Evolutionary conservation across 2,329 filamentous ascomycete species (phyloP), one percentile per base, ranked within the genome.

Genomic region (Phialophora verrucosa): DNA sequence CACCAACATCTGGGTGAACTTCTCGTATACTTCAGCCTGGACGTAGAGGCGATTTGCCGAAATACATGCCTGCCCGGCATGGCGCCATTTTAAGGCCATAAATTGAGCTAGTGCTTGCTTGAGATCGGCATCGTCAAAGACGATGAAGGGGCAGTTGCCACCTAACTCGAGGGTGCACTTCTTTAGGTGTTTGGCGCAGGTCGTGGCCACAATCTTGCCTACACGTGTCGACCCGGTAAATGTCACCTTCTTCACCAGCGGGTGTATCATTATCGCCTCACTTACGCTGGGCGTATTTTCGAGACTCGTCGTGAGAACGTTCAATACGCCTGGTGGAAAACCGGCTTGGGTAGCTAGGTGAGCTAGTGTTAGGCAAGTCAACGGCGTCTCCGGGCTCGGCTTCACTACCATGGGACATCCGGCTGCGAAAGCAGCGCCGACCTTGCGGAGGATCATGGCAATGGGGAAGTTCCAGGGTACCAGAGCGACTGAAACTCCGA

Each of bases 401-500:
- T 91, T 91, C 11, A 85, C 81, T 12, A 91, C 81, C 84, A 91
- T 89, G 1, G 87, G 85, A 74, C 87, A 90, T 1, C 87, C 87
- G 11, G 87, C 87, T 1, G 89, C 89, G 38, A 91, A 76, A 31
- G 93, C 82, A 8, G 89, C 87, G 56, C 85, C 83, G 2, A 84
- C 88, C 74, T 91, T 91, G 31, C 89, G 81, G 58, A 90, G 75
- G 3, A 91, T 83, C 86, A 91, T 81, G n/a, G 87, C 87, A 56
- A 89, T 81, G 0, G 88, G 88, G 68, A 90, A 91, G 71, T 91
- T 90, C 89, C 89, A 91, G 2, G 89, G 89, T 1, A 91, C 88
- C 17, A 91, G 77, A 0, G 88, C 89, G 0, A 83, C 89, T 0
- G 84, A 82, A 11, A 91, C 88, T 59, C 89, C 89, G 64, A 91